These are phyloP conservation scores for Eucalyptus pauciflora DNA, from an alignment of 345 rosid genomes.

Conservation along the genomic window DNA sequence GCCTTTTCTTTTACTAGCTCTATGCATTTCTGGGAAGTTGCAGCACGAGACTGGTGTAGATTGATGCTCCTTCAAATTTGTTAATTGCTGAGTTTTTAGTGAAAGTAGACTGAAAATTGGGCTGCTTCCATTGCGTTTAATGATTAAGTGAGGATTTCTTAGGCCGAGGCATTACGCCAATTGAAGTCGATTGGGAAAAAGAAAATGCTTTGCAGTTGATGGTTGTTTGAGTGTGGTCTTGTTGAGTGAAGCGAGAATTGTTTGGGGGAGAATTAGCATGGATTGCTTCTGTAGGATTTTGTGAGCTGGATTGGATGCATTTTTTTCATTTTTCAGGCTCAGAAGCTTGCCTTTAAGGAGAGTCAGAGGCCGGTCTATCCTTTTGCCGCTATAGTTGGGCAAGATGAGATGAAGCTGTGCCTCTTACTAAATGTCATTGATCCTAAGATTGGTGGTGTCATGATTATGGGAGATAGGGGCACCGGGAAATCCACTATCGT, in stretches of 20 bases:
- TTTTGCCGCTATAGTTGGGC: constrained; percentile 91
- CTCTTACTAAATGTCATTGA: constrained; percentile 87
- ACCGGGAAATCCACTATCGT: constrained; percentile 90
- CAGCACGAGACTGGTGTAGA: neutral
- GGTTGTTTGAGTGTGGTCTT: neutral
- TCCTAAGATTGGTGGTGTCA: constrained; percentile 93
- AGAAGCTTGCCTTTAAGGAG: constrained; percentile 44
- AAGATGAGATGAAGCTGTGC: constrained; percentile 96
- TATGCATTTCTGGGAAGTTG: neutral
- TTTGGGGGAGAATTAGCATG: neutral
- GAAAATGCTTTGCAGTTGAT: neutral
- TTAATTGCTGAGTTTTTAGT: neutral
- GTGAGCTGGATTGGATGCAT: neutral
- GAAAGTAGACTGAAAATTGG: neutral
- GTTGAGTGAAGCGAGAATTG: neutral
- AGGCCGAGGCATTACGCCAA: neutral
- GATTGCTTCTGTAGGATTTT: neutral
- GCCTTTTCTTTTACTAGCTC: neutral
- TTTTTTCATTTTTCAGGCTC: constrained; percentile 20
- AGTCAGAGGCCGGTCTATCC: constrained; percentile 87
- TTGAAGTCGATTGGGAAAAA: neutral
- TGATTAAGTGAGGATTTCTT: neutral
- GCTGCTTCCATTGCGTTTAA: neutral
- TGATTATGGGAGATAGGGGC: constrained; percentile 98
- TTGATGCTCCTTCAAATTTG: neutral